Base-by-base conservation (phyloP, 495 filamentous ascomycete species). In the Podospora conica region DNA sequence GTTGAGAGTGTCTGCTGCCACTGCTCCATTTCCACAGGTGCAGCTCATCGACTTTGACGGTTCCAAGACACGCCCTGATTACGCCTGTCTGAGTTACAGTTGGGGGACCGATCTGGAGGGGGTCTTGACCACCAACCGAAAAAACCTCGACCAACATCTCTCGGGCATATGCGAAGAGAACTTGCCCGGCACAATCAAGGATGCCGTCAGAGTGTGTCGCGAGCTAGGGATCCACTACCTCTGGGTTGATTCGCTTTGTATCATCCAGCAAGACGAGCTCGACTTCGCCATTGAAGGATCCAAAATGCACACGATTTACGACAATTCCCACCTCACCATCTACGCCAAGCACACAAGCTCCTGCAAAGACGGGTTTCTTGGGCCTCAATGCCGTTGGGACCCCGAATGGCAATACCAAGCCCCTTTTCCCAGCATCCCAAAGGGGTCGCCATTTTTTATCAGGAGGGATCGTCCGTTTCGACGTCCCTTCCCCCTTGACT, bases 241-340 rank as follows among this genome's bases (percentile, higher is more conserved):
- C 15, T 65, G 63, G 63, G 55, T 65, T 7, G 63, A 65, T 23
- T 31, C 63, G 15, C 55, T 65, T 20, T 65, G 61, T 25, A 77
- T 76, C 53, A 27, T 75, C 29, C 75, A 77, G 70, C 71, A 73
- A 63, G 60, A 71, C 66, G 61, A 64, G 9, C 67, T 71, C 29
- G 74, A 78, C 57, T 77, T 66, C 29, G 66, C 57, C 21, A 55
- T 55, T 15, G 68, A 78, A 54, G 69, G 70, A 29, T 55, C 61
- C 25, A 66, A 74, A 60, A 78, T 78, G 75, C 65, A 54, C 56
- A 53, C 64, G 27, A 71, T 74, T 21, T 75, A 76, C 61, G 58
- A 59, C 21, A 66, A 67, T 31, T 69, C 75, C 56, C 63, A 29
- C 64, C 59, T 76, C 29, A 75, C 75, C 65, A 58, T 75, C 40